Evolutionary conservation across 192 early-diverging fungal species (phyloP).

Genomic region (Lobosporangium transversale): DNA sequence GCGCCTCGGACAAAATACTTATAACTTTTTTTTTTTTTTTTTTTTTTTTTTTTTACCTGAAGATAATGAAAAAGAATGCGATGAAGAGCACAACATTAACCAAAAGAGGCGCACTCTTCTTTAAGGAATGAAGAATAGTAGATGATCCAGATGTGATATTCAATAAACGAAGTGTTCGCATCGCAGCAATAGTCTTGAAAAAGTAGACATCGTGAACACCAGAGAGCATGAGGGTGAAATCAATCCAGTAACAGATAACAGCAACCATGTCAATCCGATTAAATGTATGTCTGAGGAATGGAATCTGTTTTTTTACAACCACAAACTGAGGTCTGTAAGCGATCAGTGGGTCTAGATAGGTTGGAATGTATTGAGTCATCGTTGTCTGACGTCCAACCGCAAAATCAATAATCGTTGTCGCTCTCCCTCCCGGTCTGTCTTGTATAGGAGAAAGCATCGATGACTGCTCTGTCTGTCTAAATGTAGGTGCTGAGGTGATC

Average conservation of each 20-base stretch:
- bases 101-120: constrained; percentile 65
- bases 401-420: constrained; percentile 41
- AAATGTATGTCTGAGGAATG: constrained; percentile 70
- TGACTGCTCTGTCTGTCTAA: constrained; percentile 2
- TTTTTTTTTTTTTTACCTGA: constrained; percentile 49
- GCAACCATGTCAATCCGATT: constrained; percentile 69
- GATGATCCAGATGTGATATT: constrained; percentile 64
- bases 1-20: too few species aligned
- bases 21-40: too few species aligned
- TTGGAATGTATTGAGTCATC: constrained; percentile 21
- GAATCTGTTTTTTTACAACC: constrained; percentile 21
- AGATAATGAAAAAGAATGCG: constrained; percentile 68
- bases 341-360: constrained; percentile 24
- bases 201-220: constrained; percentile 56
- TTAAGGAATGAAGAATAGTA: constrained; percentile 65
- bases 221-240: constrained; percentile 53
- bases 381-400: constrained; percentile 32
- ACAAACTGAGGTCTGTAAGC: constrained; percentile 27
- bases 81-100: constrained; percentile 67
- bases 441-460: constrained; percentile 6
- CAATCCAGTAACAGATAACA: constrained; percentile 65
- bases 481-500: constrained; percentile 23
- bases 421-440: constrained; percentile 3
- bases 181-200: constrained; percentile 62
- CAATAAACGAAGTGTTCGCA: constrained; percentile 62